Base-by-base conservation (phyloP, 768 basidiomycete species). In the Calocera viscosa region DNA sequence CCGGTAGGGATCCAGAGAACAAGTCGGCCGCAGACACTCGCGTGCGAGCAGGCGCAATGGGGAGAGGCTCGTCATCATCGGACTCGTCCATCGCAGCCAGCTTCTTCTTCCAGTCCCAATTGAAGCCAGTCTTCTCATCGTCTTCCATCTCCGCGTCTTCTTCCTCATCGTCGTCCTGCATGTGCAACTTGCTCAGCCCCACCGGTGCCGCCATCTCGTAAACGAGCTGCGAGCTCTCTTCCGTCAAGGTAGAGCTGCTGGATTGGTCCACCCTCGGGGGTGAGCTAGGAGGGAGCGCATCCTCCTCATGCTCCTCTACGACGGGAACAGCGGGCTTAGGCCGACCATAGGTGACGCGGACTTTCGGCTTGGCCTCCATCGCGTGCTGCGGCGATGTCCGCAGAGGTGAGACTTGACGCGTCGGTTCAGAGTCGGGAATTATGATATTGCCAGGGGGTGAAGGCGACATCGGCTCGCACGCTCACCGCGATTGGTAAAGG, bases 351-450 rank as follows among this genome's bases (percentile, higher is more conserved):
- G 53, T 60, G 26, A 60, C 53, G 53, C 53, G 53, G 19, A 60
- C 53, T 32, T 60, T 60, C 5, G 53, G 10, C 30, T 60, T 60
- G 53, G 26, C 14, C 26, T 60, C 53, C 53, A 60, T 60, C 26
- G 26, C 30, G 53, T 60, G 53, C 26, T 28, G 24, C 5, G 53
- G 30, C 3, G 53, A 60, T 2, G 53, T 60, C 3, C 53, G 53
- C 24, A 60, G 53, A 26, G 53, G 53, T 28, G 53, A 60, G 22
- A 32, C 53, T 60, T 60, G 53, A 60, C 53, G 53, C 53, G 53
- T 60, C 24, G 53, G 53, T 32, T 60, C 53, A 16, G 53, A 60
- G 53, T 60, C 53, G 24, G 53, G 53, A 28, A 60, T 32, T 28
- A 60, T 60, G 53, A 60, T 60, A 26, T 60, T 22, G 53, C 30